Base-by-base conservation (phyloP, 495 filamentous ascomycete species). In the Oleoguttula mirabilis region DNA sequence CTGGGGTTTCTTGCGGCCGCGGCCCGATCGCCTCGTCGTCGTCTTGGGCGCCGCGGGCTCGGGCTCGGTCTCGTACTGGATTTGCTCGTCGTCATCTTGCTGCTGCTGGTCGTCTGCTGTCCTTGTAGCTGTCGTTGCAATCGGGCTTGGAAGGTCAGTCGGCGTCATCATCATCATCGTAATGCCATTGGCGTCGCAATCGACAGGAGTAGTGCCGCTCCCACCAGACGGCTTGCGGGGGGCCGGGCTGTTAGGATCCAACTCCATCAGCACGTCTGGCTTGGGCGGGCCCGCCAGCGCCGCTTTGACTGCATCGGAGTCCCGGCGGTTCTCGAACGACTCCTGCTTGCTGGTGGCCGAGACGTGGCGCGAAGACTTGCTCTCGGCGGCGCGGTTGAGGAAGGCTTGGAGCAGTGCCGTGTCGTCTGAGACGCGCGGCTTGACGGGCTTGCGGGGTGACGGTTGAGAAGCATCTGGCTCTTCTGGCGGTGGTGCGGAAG, bases 371-470 rank as follows among this genome's bases (percentile, higher is more conserved):
- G 32, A 33, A 11, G 25, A 45, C 22, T 74, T 75, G 50, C 67
- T 78, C 8, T 73, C 70, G 41, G 71, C 70, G 12, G 75, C 74
- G 33, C 69, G 72, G 41, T 65, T 72, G 22, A 80, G 59, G 51
- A 79, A 80, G 36, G 72, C 69, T 47, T 73, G 75, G 19, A 80
- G 65, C 16, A 79, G 50, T 35, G 61, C 72, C 2, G 73, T 72
- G 59, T 79, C 74, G 37, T 75, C 71, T 64, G 38, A 64, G 40
- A 35, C 45, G 17, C 15, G 55, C 39, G 28, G 54, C 47, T 34
- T 39, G 25, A 21, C 44, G 35, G 22, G 45, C 47, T 25, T 43
- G 15, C 22, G 36, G 16, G 19, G 35, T 17, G 41, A 27, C 16
- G 34, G 23, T n/a, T n/a, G n/a, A n/a, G n/a, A n/a, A 27, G 31